Evolutionary conservation across 2,329 filamentous ascomycete genomes (phyloP), one percentile per base, ranked within the genome.

Genomic region (Eutypa lata): DNA sequence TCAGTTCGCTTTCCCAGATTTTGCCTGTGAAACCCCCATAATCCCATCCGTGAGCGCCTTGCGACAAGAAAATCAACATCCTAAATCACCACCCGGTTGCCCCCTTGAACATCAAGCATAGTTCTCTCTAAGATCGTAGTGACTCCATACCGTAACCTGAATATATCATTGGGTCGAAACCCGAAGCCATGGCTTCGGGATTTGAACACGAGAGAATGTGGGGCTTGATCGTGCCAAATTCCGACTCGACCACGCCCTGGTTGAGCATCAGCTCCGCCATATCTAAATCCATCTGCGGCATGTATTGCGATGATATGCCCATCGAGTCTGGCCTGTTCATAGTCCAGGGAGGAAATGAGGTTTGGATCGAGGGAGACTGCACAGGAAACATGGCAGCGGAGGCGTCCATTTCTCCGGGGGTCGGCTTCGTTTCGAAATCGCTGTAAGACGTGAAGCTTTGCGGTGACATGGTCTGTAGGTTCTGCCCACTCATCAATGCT

Each of bases 151-250:
- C 77, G 61, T 76, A 81, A 44, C 77, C 76, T 3, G 75, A 71
- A 60, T 77, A 83, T 52, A 84, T 82, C 80, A 83, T 83, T 1
- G 81, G 80, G 55, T 84, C 81, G 18, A 45, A 45, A 2, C 42
- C 74, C 76, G 62, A 81, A 75, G 18, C 80, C 77, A 83, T 83
- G 7, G 79, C 76, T 44, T 81, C 79, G 1, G 77, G 73, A 49
- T 80, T 79, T 42, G 75, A 68, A 58, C 77, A 78, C 37, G 76
- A 76, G 43, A 83, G 69, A 44, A 79, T 73, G 52, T 82, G 78
- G 13, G 80, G 79, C 70, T 83, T 82, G 58, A 83, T 77, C 24
- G 74, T 78, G 37, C 77, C 76, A 48, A 81, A 81, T 40, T 79
- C 76, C 2, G 74, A 74, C 56, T 81, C 79, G 26, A 81, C 65